These are phyloP conservation scores for Tolypocladium paradoxum DNA, from an alignment of 2,329 filamentous ascomycete species.

Conservation along the genomic window DNA sequence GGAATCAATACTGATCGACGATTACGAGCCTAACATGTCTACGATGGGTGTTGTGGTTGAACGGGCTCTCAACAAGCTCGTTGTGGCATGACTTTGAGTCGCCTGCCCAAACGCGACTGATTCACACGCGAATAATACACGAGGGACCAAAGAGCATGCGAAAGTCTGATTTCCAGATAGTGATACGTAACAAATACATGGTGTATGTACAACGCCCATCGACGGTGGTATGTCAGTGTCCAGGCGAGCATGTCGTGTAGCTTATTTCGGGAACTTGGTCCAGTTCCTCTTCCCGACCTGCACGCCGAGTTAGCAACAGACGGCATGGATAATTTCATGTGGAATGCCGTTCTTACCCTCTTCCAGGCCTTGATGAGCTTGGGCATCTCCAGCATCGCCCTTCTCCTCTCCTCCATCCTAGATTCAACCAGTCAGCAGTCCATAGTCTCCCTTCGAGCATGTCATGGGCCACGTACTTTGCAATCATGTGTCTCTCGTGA, in stretches of 20 bases:
- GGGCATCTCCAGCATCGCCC: slow-evolving; percentile 93
- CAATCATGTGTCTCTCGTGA: slow-evolving; percentile 78
- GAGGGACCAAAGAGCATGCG: neutral
- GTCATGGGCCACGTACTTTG: slow-evolving; percentile 49
- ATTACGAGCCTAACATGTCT: neutral
- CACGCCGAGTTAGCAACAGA: slow-evolving; percentile 20
- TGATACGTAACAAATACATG: slow-evolving; percentile 22
- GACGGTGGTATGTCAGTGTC: neutral
- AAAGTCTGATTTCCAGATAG: slow-evolving; percentile 3
- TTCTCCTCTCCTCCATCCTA: slow-evolving; percentile 77
- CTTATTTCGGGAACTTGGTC: slow-evolving; percentile 47
- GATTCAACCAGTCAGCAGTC: slow-evolving; percentile 5
- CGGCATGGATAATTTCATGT: too few species aligned
- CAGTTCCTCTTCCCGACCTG: slow-evolving; percentile 45
- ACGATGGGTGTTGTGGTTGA: too few species aligned
- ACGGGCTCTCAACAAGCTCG: neutral
- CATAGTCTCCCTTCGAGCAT: too few species aligned
- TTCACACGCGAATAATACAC: neutral
- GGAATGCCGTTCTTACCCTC: slow-evolving; percentile 48
- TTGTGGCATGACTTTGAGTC: neutral
- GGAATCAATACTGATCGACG: neutral
- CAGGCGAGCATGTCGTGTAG: slow-evolving; percentile 1
- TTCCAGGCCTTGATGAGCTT: slow-evolving; percentile 89
- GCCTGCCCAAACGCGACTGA: neutral
- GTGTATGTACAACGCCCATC: slow-evolving; percentile 16